Evolutionary conservation across 148 eudicot species (phyloP).

Genomic region (Chenopodium album): DNA sequence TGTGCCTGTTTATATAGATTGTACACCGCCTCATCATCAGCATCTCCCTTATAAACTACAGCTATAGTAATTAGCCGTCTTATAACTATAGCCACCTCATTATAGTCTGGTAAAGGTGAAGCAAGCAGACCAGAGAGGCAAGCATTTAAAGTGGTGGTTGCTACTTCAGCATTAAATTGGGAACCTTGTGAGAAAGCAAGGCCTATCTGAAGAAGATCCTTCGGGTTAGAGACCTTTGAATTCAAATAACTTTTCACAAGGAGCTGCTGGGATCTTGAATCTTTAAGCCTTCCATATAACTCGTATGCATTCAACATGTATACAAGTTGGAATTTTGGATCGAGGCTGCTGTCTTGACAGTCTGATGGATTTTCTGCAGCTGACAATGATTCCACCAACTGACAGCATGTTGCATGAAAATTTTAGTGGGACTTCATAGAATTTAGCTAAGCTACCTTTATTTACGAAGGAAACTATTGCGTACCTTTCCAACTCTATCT

Average conservation of each 20-base stretch:
- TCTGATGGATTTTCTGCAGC: conserved; percentile 35
- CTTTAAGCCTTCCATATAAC: conserved; percentile 64
- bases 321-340: conserved; percentile 51
- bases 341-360: conserved; percentile 40
- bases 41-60: conserved; percentile 53
- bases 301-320: conserved; percentile 68
- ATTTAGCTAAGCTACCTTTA: background rate
- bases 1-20: conserved; percentile 77
- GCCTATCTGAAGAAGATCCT: conserved; percentile 75
- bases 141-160: conserved; percentile 57
- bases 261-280: conserved; percentile 55
- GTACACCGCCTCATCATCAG: conserved; percentile 63
- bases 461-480: background rate
- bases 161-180: conserved; percentile 64
- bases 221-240: conserved; percentile 74
- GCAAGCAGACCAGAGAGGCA: conserved; percentile 68
- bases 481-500: conserved; percentile 84
- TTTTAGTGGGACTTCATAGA: conserved; percentile 14
- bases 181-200: conserved; percentile 74
- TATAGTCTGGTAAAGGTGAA: conserved; percentile 75
- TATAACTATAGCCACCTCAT: conserved; percentile 51
- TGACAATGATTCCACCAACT: conserved; percentile 56
- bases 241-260: conserved; percentile 53
- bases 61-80: conserved; percentile 60
- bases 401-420: conserved; percentile 20